Evolutionary conservation across 306 rosid species (phyloP), one percentile per base, ranked within the genome.

Genomic region (Medicago ruthenica): DNA sequence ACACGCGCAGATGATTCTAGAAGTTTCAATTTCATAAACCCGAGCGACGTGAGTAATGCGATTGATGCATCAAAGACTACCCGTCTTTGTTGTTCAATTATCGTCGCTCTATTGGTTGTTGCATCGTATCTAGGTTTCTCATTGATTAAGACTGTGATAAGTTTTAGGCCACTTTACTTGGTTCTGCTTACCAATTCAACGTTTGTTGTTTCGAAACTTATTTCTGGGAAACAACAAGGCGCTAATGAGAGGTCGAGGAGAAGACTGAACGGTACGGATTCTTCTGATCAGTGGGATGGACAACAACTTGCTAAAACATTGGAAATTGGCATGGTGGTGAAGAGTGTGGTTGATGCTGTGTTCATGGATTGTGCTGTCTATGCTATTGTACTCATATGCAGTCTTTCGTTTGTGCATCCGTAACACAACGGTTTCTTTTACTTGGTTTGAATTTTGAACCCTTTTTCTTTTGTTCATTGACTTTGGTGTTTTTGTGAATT

Each of bases 281-380:
- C 63, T 18, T 37, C 76, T 14, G 83, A 68, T 4, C 65, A 59
- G 14, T 89, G 79, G 86, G 71, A 72, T 16, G 31, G 31, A 27
- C 31, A 27, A 27, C 86, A 76, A n/a, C 81, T 90, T 50, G 87
- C 90, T 2, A 83, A 36, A 54, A 63, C 75, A 66, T 70, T 90
- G 74, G 93, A 87, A 77, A 40, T 77, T 18, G 89, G 87, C 3
- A 13, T 87, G 68, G 67, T 88, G 84, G 17, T 83, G 67, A 77
- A 71, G 79, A 92, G 76, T 64, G 85, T 79, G 54, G 58, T 84
- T 76, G 88, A 89, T 85, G 93, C 98, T 12, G 40, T 92, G 45
- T 85, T 92, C 84, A 92, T 90, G 81, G 96, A 87, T 80, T 88
- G 83, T 77, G 86, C 92, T 74, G 82, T 89, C 13, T 94, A 87